A percentile compares a stretch with the other conserved stretches of the same genome.
Conservation (phyloP, 2,329 filamentous ascomycete genomes). For the Pleochaeta shiraiana region DNA sequence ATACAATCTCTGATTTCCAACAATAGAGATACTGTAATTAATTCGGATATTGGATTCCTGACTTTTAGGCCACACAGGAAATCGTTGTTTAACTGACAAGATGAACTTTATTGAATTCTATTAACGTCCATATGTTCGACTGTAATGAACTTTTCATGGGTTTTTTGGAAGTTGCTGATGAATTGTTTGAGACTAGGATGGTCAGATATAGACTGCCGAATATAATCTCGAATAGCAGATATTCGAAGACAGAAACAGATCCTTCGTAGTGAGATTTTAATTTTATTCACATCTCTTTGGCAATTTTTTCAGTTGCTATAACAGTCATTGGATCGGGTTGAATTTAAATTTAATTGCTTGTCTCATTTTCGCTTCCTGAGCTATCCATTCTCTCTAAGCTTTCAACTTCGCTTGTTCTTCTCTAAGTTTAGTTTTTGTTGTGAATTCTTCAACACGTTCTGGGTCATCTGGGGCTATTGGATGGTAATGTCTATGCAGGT, state of each 20-base stretch:
- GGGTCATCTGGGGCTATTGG: neutral
- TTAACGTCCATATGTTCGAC: neutral
- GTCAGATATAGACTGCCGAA: neutral
- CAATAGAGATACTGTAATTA: neutral
- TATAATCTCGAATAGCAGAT: conserved; percentile 2
- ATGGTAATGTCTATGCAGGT: conserved; percentile 3
- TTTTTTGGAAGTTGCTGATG: neutral
- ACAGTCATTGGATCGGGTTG: conserved; percentile 1
- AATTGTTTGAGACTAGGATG: neutral
- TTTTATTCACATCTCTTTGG: neutral
- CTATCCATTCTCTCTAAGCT: neutral
- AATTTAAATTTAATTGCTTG: neutral
- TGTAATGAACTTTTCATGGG: neutral
- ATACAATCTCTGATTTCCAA: too few relatives aligned
- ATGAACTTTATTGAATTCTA: neutral
- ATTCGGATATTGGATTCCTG: neutral
- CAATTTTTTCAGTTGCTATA: neutral
- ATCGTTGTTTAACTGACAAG: neutral
- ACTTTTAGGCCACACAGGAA: neutral
- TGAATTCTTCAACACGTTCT: neutral
- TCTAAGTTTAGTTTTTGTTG: neutral
- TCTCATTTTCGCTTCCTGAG: neutral
- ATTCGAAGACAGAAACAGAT: neutral
- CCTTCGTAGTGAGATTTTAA: neutral
- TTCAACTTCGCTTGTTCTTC: neutral